Evolutionary conservation across 2,329 filamentous ascomycete genomes (phyloP), one percentile per base, ranked within the genome.

Genomic region (Trichoderma sp.): DNA sequence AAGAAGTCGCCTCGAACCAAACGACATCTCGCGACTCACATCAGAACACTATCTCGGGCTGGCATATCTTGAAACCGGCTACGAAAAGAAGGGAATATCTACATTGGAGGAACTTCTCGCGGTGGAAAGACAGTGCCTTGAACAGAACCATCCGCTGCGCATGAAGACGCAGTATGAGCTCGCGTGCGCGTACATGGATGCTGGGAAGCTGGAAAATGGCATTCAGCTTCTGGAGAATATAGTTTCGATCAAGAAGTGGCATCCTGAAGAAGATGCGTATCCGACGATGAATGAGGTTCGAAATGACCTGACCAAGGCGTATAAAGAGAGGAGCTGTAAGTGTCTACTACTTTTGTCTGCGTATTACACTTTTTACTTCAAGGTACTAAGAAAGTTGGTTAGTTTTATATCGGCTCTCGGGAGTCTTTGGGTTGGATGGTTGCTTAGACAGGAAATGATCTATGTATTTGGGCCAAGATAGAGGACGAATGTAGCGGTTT

Each of bases 151-250:
- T 31, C n/a, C 53, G 1, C 12, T 56, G 18, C 74, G 66, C 33
- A 29, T 77, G 14, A 38, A 63, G 18, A 75, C 77, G 41, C 72
- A 77, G 18, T 69, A 76, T 21, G 41, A 56, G 45, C 76, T 78
- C 5, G 76, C 41, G 35, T 38, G 14, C 21, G 71, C 64, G 14
- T 76, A 77, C 27, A 3, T 69, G 53, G 62, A 21, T 21, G 31
- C 53, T n/a, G 68, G 69, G 3, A 75, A 72, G 31, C 21, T 35
- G 6, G 50, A 74, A 21, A 29, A 56, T 7, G 74, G 74, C 12
- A 41, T 76, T 7, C 29, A 59, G 11, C 59, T 76, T 16, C 56
- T 77, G 7, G 69, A 76, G 69, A 27, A 76, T 6, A 6, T 75
- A n/a, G n/a, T 62, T 16, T 18, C 18, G 11, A 45, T 73, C 53